A percentile compares a stretch with the other conserved stretches of the same genome.
Evolutionary conservation across 108 stramenopile species (phyloP).

Genomic region (Fistulifera pelliculosa): DNA sequence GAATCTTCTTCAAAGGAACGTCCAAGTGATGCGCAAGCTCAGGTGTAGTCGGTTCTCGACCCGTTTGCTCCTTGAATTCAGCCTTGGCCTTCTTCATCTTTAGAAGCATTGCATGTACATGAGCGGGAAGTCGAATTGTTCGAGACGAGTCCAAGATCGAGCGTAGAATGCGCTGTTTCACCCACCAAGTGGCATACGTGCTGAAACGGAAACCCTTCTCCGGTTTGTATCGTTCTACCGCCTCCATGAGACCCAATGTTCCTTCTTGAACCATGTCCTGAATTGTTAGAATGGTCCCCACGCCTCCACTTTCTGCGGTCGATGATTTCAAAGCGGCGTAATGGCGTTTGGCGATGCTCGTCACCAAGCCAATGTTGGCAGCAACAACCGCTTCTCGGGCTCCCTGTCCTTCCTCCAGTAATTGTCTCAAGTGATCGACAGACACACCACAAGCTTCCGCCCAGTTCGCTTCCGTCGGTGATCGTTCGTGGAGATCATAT

Average conservation of each 20-base stretch:
- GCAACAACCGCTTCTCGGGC: slow-evolving; percentile 48
- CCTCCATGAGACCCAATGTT: slow-evolving; percentile 83
- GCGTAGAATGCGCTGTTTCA: slow-evolving; percentile 82
- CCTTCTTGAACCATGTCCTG: slow-evolving; percentile 92
- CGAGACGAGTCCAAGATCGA: slow-evolving; percentile 74
- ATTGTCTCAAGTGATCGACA: slow-evolving; percentile 17
- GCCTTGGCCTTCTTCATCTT: slow-evolving; percentile 53
- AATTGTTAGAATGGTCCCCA: slow-evolving; percentile 62
- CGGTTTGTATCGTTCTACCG: slow-evolving; percentile 90
- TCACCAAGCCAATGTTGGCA: slow-evolving; percentile 76
- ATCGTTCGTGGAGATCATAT: slow-evolving; percentile 13
- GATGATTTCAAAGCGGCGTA: slow-evolving; percentile 37
- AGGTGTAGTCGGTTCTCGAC: slow-evolving; percentile 52
- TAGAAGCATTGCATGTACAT: slow-evolving; percentile 53
- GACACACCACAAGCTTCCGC: slow-evolving; percentile 49
- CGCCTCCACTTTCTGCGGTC: slow-evolving; percentile 30
- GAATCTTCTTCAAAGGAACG: slow-evolving; percentile 61
- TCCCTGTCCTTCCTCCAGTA: slow-evolving; percentile 50
- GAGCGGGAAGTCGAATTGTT: slow-evolving; percentile 83
- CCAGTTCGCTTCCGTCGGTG: slow-evolving; percentile 39
- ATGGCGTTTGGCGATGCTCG: slow-evolving; percentile 62
- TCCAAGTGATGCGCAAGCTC: slow-evolving; percentile 70
- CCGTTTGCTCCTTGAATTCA: slow-evolving; percentile 42
- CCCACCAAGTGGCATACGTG: slow-evolving; percentile 93
- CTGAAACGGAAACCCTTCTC: slow-evolving; percentile 72